These are phyloP conservation scores for Fraxinus platypoda DNA, from an alignment of 305 asterid species.

Conservation along the genomic window DNA sequence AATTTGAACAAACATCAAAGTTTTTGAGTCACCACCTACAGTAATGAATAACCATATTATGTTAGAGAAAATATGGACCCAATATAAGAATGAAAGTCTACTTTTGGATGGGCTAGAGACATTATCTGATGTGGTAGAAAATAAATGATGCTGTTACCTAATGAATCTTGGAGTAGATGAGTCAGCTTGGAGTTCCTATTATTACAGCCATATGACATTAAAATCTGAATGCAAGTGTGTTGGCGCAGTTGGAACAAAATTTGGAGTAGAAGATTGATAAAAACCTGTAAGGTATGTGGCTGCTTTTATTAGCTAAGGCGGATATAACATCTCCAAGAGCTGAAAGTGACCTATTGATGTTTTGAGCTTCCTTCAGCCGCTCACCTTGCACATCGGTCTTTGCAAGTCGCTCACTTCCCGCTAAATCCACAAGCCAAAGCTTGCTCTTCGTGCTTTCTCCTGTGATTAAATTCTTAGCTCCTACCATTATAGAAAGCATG, in stretches of 20 bases:
- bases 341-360: constrained; percentile 90
- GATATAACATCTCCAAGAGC: constrained; percentile 97
- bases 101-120: background rate
- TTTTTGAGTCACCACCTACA: constrained; percentile 91
- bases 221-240: constrained; percentile 15
- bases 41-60: constrained; percentile 10
- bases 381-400: constrained; percentile 97
- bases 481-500: constrained; percentile 89
- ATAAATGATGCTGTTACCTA: constrained; percentile 43
- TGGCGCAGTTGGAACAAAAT: background rate
- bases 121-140: background rate
- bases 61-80: constrained; percentile 10
- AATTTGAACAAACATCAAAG: constrained; percentile 96
- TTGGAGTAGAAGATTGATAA: background rate
- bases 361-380: constrained; percentile 98
- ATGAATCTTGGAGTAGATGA: constrained; percentile 87
- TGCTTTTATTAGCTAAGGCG: constrained; percentile 91
- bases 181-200: constrained; percentile 86
- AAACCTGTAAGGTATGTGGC: constrained; percentile 93
- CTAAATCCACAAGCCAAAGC: constrained; percentile 99
- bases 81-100: background rate
- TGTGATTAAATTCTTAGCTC: constrained; percentile 62
- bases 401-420: constrained; percentile 98
- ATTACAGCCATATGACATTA: constrained; percentile 8
- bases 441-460: constrained; percentile 92